phyloP scores from a whole-genome alignment of 2,329 filamentous ascomycete species.

The Diaporthe nobilis region DNA sequence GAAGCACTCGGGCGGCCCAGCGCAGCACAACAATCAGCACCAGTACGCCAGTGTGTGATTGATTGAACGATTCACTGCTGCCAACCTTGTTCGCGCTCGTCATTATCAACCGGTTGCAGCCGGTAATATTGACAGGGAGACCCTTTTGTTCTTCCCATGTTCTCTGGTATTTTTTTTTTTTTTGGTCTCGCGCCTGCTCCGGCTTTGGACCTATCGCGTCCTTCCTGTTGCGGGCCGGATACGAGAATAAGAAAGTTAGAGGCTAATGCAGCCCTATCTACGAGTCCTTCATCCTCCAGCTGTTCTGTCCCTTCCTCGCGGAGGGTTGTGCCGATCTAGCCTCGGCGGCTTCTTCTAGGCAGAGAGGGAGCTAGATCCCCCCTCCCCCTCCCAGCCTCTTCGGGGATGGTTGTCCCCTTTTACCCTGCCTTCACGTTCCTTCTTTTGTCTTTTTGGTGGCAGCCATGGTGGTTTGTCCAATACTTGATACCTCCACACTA shows the following conservation, averaged over 20 bases:
- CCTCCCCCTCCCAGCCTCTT: not conserved
- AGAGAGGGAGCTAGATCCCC: conserved; percentile 18
- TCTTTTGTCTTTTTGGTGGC: not conserved
- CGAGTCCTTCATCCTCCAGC: conserved; percentile 7
- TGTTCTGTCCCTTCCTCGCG: not conserved
- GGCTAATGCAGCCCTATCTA: conserved; percentile 35
- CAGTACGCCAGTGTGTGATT: conserved; percentile 26
- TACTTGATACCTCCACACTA: not conserved
- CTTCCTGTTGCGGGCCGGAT: conserved; percentile 1
- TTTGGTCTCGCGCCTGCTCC: not conserved
- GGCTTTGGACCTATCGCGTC: not conserved
- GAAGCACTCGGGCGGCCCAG: conserved; percentile 43
- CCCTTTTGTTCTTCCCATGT: not conserved
- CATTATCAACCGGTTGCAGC: not conserved
- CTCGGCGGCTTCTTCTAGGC: not conserved
- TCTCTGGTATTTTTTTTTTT: not conserved
- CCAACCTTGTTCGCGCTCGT: not conserved
- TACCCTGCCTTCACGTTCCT: not conserved
- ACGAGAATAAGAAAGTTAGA: conserved; percentile 6
- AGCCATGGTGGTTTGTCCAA: not conserved
- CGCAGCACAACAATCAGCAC: conserved; percentile 16
- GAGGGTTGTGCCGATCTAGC: conserved; percentile 1
- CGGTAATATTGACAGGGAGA: not conserved
- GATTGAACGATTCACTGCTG: not conserved
- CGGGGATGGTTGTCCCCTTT: not conserved